Evolutionary conservation across 129 eudicot species (phyloP), one percentile per base, ranked within the genome.

Genomic region (Glebionis coronaria): DNA sequence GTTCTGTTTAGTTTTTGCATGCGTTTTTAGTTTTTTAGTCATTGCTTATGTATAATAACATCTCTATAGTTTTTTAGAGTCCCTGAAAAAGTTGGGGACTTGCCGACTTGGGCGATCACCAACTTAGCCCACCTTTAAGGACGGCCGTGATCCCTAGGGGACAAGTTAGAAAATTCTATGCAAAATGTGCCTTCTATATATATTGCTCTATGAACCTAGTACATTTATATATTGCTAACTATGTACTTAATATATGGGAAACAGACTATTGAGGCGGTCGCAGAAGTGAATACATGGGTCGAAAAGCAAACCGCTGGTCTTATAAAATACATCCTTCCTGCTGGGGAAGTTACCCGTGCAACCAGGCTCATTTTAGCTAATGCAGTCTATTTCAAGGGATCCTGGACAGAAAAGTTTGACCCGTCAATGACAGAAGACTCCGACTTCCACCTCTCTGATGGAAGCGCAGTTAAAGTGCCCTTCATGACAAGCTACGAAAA

Each of bases 331-430:
- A 45, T 86, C 47, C 84, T 86, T 56, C 89, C 94, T 49, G 47
- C 79, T 31, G 83, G 71, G 8, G 69, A 89, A 35, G 84, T 83
- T 13, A 81, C 78, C 57, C 59, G 35, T 55, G 63, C 81, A 7
- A 83, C 94, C 7, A 86, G 53, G 53, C 53, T 47, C 53, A 47
- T 47, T 16, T 47, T 47, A 11, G 53, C 53, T 11, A 47, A 47
- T 60, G 87, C 84, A 25, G 44, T 86, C 16, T 86, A 83, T 29
- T 86, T 83, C 65, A 86, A 86, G 73, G 94, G 94, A 64, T 76
- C 82, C 40, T 86, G 94, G 94, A 70, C 44, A 23, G 81, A 75
- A 27, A 83, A 81, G 27, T 86, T 86, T 35, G 89, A 86, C 47
- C 71, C 84, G 51, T 74, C 94, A n/a, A 25, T 56, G 44, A 80